Conservation (phyloP, 2,329 filamentous ascomycete genomes). For the Lasiodiplodia theobromae region DNA sequence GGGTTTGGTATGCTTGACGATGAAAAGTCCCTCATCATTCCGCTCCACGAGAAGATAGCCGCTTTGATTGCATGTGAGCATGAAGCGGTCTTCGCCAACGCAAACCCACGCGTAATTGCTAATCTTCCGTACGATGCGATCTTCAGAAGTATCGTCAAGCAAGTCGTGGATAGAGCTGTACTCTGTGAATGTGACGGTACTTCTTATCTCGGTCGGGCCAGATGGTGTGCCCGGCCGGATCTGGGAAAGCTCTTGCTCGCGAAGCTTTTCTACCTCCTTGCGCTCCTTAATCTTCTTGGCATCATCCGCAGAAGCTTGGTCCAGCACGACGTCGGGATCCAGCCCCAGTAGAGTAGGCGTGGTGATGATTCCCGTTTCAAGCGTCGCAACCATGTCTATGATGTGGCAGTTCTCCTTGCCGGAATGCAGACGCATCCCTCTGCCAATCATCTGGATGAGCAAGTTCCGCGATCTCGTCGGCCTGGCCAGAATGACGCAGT, state of each 20-base stretch:
- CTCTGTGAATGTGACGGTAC: constrained; percentile 78
- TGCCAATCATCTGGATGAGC: constrained; percentile 95
- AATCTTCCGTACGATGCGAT: constrained; percentile 77
- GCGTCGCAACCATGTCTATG: constrained; percentile 91
- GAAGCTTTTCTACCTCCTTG: constrained; percentile 49
- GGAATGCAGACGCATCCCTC: constrained; percentile 83
- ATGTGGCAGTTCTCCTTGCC: constrained; percentile 90
- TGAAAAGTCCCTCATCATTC: constrained; percentile 52
- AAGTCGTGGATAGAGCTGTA: constrained; percentile 93
- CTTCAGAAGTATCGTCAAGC: constrained; percentile 79
- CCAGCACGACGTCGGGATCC: constrained; percentile 79
- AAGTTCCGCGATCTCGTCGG: constrained; percentile 94
- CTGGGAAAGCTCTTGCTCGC: constrained; percentile 66
- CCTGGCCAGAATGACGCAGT: constrained; percentile 86
- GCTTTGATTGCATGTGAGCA: constrained; percentile 68
- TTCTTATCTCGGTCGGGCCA: constrained; percentile 58
- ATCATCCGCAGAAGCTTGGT: constrained; percentile 68
- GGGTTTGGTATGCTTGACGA: constrained; percentile 52
- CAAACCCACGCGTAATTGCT: constrained; percentile 85
- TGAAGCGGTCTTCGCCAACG: constrained; percentile 71
- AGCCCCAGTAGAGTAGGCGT: constrained; percentile 93
- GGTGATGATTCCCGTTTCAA: constrained; percentile 85
- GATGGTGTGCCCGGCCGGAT: constrained; percentile 63
- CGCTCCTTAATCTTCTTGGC: constrained; percentile 64
- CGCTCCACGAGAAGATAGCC: constrained; percentile 66